A percentile compares a stretch with the other conserved stretches of the same genome.
These are phyloP conservation scores for Fraxinus sp. DNA, from an alignment of 305 asterid genomes.

Conservation along the genomic window DNA sequence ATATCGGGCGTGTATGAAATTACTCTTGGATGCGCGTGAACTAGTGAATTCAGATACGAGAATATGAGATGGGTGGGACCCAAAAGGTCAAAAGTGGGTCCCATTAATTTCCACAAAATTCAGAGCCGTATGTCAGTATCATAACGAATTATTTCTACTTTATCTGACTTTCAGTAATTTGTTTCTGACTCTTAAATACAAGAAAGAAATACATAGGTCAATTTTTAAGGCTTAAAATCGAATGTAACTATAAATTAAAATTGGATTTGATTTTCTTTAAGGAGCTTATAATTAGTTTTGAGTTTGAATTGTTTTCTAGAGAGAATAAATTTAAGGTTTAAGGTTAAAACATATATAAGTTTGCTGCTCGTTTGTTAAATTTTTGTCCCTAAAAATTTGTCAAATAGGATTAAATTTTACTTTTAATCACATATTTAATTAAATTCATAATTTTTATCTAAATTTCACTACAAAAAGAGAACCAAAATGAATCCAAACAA, in stretches of 20 bases:
- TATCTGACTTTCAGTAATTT: neutral
- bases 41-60: neutral
- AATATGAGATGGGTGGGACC: neutral
- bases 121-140: neutral
- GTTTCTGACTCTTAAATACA: neutral
- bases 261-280: neutral
- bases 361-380: too few species aligned
- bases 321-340: neutral
- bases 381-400: too few species aligned
- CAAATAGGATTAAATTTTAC: too few species aligned
- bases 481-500: too few species aligned
- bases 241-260: neutral
- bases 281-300: neutral
- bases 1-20: neutral
- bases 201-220: neutral
- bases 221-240: neutral
- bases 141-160: neutral
- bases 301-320: neutral
- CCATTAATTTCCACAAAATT: neutral
- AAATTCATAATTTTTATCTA: too few species aligned
- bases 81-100: neutral
- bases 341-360: too few species aligned
- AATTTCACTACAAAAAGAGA: too few species aligned
- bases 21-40: neutral
- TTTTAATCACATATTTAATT: too few species aligned